Evolutionary conservation across 345 rosid genomes (phyloP).

Genomic region (Tarenaya hassleriana): DNA sequence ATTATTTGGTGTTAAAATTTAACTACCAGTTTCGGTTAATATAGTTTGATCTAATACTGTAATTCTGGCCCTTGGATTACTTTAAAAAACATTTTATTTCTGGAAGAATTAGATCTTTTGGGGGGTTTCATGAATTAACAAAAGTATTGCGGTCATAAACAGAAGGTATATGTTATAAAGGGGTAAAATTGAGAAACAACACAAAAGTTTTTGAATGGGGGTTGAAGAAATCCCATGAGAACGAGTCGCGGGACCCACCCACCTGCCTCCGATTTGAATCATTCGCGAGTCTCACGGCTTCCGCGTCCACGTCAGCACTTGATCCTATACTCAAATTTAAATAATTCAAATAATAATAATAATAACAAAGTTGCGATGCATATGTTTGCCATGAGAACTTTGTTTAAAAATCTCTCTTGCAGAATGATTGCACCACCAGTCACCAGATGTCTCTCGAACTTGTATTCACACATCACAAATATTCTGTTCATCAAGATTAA

Average conservation of each 20-base stretch:
- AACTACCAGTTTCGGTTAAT: no score
- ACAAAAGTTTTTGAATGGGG: background rate
- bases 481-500: no score
- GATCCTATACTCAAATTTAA: no score
- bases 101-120: background rate
- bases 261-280: background rate
- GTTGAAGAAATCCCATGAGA: slow-evolving; percentile 7
- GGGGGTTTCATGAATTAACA: background rate
- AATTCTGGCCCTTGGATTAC: background rate
- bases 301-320: background rate
- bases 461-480: no score
- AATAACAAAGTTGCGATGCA: no score
- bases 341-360: no score
- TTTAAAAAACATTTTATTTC: background rate
- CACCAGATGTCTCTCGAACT: no score
- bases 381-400: no score
- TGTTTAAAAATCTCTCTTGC: no score
- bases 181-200: slow-evolving; percentile 3
- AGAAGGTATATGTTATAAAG: background rate
- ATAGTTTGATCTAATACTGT: background rate
- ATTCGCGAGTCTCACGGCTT: background rate
- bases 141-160: slow-evolving; percentile 3
- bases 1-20: background rate
- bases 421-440: no score
- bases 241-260: slow-evolving; percentile 3